phyloP scores from a whole-genome alignment of 2,329 filamentous ascomycete species.

The Madurella mycetomatis region DNA sequence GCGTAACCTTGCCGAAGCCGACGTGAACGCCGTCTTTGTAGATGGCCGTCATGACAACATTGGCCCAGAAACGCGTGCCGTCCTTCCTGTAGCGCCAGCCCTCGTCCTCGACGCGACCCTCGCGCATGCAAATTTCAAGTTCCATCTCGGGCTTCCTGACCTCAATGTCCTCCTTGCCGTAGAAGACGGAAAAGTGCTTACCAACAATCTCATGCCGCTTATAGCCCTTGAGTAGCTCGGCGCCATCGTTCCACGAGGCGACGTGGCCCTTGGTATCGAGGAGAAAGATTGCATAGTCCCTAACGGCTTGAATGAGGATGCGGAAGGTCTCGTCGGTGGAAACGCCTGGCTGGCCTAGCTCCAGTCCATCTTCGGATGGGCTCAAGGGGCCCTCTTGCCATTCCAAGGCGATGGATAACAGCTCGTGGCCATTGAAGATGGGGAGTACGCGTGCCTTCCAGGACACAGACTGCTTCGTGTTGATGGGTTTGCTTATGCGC shows the following conservation, averaged over 20 bases:
- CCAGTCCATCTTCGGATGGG: slow-evolving; percentile 21
- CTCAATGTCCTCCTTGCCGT: slow-evolving; percentile 46
- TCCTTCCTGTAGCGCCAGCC: slow-evolving; percentile 57
- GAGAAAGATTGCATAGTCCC: slow-evolving; percentile 61
- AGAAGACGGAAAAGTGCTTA: slow-evolving; percentile 55
- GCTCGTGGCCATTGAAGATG: slow-evolving; percentile 28
- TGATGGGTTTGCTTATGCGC: slow-evolving; percentile 21
- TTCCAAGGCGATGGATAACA: slow-evolving; percentile 31
- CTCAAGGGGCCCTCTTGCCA: slow-evolving; percentile 27
- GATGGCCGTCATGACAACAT: slow-evolving; percentile 55
- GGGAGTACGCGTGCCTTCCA: slow-evolving; percentile 33
- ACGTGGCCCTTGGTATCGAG: slow-evolving; percentile 53
- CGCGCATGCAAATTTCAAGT: slow-evolving; percentile 47
- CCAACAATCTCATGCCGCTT: slow-evolving; percentile 51
- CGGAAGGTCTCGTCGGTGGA: slow-evolving; percentile 46
- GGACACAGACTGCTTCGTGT: slow-evolving; percentile 23
- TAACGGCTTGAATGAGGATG: slow-evolving; percentile 57
- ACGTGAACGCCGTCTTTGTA: slow-evolving; percentile 49
- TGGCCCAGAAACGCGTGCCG: slow-evolving; percentile 56
- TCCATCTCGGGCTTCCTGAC: slow-evolving; percentile 48
- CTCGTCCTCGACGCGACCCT: slow-evolving; percentile 55
- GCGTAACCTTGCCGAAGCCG: slow-evolving; percentile 56
- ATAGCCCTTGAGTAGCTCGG: slow-evolving; percentile 53
- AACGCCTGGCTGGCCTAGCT: slow-evolving; percentile 26
- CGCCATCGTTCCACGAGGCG: slow-evolving; percentile 55